A percentile compares a stretch with the other conserved stretches of the same genome.
Evolutionary conservation across 352 stramenopile genomes (phyloP).

Genomic region (Phytophthora nicotianae): DNA sequence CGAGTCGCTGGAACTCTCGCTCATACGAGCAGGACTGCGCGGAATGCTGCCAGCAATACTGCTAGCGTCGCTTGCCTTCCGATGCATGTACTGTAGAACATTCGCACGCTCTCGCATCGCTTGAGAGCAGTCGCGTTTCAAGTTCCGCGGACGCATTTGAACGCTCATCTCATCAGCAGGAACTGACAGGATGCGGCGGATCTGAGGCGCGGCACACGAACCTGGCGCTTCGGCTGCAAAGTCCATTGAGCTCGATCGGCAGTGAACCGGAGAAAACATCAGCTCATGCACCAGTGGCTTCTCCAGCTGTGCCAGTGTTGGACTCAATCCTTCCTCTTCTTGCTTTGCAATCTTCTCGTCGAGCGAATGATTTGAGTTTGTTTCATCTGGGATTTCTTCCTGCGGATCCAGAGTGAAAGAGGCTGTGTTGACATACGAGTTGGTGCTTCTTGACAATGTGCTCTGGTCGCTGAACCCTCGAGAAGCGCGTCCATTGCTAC

Average conservation of each 20-base stretch:
- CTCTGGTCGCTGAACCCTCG: slow-evolving; percentile 40
- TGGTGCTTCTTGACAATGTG: slow-evolving; percentile 45
- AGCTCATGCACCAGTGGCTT: slow-evolving; percentile 30
- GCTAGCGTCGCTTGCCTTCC: slow-evolving; percentile 83
- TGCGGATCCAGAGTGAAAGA: slow-evolving; percentile 38
- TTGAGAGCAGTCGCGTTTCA: slow-evolving; percentile 58
- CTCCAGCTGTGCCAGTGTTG: slow-evolving; percentile 18
- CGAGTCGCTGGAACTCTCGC: slow-evolving; percentile 75
- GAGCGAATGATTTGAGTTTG: slow-evolving; percentile 19
- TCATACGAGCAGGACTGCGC: slow-evolving; percentile 61
- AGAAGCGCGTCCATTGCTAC: slow-evolving; percentile 34
- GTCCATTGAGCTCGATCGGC: slow-evolving; percentile 40
- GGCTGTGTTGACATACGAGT: slow-evolving; percentile 41
- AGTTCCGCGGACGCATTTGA: slow-evolving; percentile 31
- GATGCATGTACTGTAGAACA: slow-evolving; percentile 88
- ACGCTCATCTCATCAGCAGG: slow-evolving; percentile 18
- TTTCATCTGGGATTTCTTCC: slow-evolving; percentile 36
- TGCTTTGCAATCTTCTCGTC: slow-evolving; percentile 27
- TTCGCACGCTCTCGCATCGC: slow-evolving; percentile 83
- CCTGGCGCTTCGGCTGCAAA: slow-evolving; percentile 29
- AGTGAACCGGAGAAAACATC: slow-evolving; percentile 41
- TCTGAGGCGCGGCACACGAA: slow-evolving; percentile 19
- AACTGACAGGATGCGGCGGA: slow-evolving; percentile 53
- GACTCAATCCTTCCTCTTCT: slow-evolving; percentile 13
- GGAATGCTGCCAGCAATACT: slow-evolving; percentile 70